Base-by-base conservation (phyloP, 1,284 basidiomycete species). In the Malassezia arunalokei region DNA sequence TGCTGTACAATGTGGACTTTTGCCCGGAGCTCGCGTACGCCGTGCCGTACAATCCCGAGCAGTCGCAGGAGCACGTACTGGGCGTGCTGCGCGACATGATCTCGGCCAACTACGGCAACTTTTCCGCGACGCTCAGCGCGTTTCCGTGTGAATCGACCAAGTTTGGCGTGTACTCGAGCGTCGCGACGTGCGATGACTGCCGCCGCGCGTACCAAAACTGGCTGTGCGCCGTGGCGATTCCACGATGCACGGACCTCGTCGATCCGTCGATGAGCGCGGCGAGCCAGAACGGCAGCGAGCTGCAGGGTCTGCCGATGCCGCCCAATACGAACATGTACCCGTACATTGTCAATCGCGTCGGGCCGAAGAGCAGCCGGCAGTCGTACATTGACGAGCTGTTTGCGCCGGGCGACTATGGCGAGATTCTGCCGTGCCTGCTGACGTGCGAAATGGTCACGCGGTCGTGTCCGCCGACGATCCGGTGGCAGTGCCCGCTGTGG, bases 11-110 rank as follows among this genome's bases (percentile, higher is more conserved):
- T 43, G 56, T 75, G 12, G 56, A 64, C 4, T 74, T 75, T 49
- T 76, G 76, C 51, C 76, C 76, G 1, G 54, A 65, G 6, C 65
- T 76, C 24, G 75, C 75, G 9, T 76, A 76, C 52, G 63, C 75
- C n/a, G 73, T 76, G 31, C 75, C 76, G 0, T 57, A 74, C 11
- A 65, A 68, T 5, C 64, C 64, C 1, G 40, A 50, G 0, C 57
- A 75, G 31, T 52, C 66, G 3, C 69, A 67, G 1, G 20, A 39
- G 2, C 37, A 54, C 5, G 71, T 75, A 6, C 40, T 76, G 11
- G 38, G 58, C 8, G 63, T 59, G 35, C 69, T 74, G 57, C 60
- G 73, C 46, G 29, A 51, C 6, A 64, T 66, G n/a, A 55, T 76
- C 29, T 42, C 49, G 2, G 63, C 69, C 8, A 71, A 67, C 47